Evolutionary conservation across 2,329 filamentous ascomycete genomes (phyloP), one percentile per base, ranked within the genome.

Genomic region (Ceratocystis cacaofunesta): DNA sequence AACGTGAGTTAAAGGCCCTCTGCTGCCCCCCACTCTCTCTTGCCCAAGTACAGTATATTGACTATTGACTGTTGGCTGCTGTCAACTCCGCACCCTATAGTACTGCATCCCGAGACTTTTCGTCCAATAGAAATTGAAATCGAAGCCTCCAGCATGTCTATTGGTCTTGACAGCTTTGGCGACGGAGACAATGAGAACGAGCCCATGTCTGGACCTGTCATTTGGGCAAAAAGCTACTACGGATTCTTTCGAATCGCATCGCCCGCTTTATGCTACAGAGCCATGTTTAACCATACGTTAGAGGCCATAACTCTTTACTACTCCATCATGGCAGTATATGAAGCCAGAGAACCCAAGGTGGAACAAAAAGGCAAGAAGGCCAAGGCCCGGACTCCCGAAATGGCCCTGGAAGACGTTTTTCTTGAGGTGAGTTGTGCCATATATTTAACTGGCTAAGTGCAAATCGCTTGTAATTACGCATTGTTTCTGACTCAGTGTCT

Each of bases 171-270:
- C 30, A 72, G 76, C 15, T 19, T 65, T n/a, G 65, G 62, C 32
- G 61, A 58, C 28, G 36, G 32, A 8, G 58, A 62, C n/a, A 19
- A 36, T 3, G 58, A 57, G 6, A 57, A 28, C n/a, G 65, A 67
- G 36, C 44, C 60, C 6, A 48, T 65, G 17, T 79, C 82, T 62
- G 76, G 78, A 19, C 78, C 82, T 3, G 77, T 82, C n/a, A 76
- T 88, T 36, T 90, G 87, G 87, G 84, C 86, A 0, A 77, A 79
- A 36, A 85, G 85, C 46, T 73, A 77, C 64, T 80, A 84, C 12
- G 87, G 86, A 57, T 90, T 86, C 85, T 89, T 84, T 71, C 82
- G 86, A 70, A 79, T 90, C 52, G 32, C 65, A 36, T 76, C 76
- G 41, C 86, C 88, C 1, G 76, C 81, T n/a, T 71, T 76, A 8